Percentiles rank a stretch among this genome's conserved stretches.
Evolutionary conservation across 2,329 filamentous ascomycete species (phyloP).

Genomic region (Apiospora marii): DNA sequence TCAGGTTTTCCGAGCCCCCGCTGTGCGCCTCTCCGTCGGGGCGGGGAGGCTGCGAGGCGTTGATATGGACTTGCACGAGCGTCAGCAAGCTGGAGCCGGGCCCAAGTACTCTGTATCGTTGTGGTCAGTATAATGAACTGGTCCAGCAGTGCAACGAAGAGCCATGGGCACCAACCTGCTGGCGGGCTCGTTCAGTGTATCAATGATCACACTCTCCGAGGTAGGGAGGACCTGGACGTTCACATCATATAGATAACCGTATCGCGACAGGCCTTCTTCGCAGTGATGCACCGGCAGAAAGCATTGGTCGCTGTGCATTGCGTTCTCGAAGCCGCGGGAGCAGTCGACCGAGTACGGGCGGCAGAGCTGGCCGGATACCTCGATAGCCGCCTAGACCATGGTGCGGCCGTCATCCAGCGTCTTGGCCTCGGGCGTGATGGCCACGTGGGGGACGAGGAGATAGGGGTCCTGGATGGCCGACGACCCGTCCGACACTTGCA

Average conservation of each 20-base stretch:
- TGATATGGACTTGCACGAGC: conserved; percentile 55
- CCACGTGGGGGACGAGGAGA: conserved; percentile 52
- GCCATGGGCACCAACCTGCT: conserved; percentile 28
- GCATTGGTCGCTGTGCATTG: conserved; percentile 25
- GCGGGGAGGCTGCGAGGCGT: conserved; percentile 30
- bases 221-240: conserved; percentile 54
- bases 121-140: background rate
- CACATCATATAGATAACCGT: conserved; percentile 59
- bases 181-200: conserved; percentile 50
- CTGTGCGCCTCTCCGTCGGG: background rate
- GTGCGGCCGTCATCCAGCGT: conserved; percentile 44
- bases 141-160: background rate
- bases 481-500: conserved; percentile 37
- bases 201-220: conserved; percentile 49
- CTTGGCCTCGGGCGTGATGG: conserved; percentile 51
- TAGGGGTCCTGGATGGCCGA: conserved; percentile 34
- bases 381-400: conserved; percentile 58
- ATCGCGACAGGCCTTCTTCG: conserved; percentile 39
- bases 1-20: conserved; percentile 58
- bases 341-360: conserved; percentile 32
- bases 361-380: conserved; percentile 53
- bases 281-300: conserved; percentile 35
- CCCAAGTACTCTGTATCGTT: conserved; percentile 47
- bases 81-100: conserved; percentile 56
- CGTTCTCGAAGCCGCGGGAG: conserved; percentile 12